Base-by-base conservation (phyloP, 78 protist species). In the Corallochytrium limacisporum region DNA sequence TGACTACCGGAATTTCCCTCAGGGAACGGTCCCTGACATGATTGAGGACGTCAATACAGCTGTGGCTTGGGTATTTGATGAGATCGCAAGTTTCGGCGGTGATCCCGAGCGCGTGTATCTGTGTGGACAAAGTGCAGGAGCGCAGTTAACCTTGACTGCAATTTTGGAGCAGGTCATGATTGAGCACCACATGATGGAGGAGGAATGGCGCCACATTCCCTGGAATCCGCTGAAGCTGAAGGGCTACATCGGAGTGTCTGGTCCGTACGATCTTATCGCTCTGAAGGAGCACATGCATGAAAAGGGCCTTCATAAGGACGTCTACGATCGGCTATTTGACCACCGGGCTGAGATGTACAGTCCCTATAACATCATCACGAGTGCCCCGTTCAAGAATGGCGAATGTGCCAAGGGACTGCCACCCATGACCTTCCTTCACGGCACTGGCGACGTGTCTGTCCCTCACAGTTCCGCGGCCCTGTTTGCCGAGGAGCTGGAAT, bases 1-100 rank as follows among this genome's bases (percentile, higher is more conserved):
- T 0, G 86, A 81, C 65, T 81, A 81, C 61, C 65, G 86, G n/a
- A 81, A 81, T 54, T 81, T 69, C 50, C 86, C 86, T 1, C 77
- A 74, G 66, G 66, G 66, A 24, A 0, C 35, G 42, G 12, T 63
- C 5, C 37, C 66, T 1, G 77, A 26, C 24, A 75, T 80, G 85
- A 32, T 68, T 0, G 39, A 8, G 22, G 86, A 79, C 26, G 61
- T 61, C 49, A 12, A n/a, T 1, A 46, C 0, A 9, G 80, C 82
- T 26, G 0, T 81, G 18, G 32, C 15, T 1, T 82, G 87, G 87
- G 49, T 32, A 8, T 7, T 43, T 1, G 28, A 2, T 3, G 8
- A 82, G 53, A n/a, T 47, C 1, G 57, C 26, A 13, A 1, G 4
- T n/a, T 61, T n/a, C 57, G 72, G 78, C 1, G 87, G 82, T 6